Percentiles rank a stretch among this genome's conserved stretches.
These are phyloP conservation scores for Physaria fendleri DNA, from an alignment of 345 rosid genomes.

Conservation along the genomic window DNA sequence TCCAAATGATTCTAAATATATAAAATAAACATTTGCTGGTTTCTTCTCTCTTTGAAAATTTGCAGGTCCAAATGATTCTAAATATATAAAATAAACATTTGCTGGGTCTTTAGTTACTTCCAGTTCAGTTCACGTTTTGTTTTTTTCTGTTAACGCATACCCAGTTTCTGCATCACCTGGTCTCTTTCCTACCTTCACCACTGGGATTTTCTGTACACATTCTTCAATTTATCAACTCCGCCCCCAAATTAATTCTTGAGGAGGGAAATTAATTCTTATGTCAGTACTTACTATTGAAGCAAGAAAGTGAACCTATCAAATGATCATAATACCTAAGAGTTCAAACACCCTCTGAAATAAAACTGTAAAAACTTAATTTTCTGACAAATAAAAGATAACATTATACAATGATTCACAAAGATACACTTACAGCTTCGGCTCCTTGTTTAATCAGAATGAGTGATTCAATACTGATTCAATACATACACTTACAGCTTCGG, in stretches of 20 bases:
- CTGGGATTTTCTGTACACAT: slow-evolving; percentile 63
- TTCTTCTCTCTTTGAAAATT: not conserved
- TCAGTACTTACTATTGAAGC: not conserved
- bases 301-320: not conserved
- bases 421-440: too few species aligned
- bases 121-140: slow-evolving; percentile 80
- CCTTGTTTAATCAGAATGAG: too few species aligned
- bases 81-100: not conserved
- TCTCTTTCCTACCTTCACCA: slow-evolving; percentile 61
- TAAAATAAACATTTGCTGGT: too few species aligned
- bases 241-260: slow-evolving; percentile 54
- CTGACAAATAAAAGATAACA: too few species aligned
- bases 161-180: slow-evolving; percentile 89
- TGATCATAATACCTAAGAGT: not conserved
- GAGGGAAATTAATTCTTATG: not conserved
- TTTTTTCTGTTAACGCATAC: slow-evolving; percentile 78
- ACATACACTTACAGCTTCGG: too few species aligned
- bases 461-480: too few species aligned
- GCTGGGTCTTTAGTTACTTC: slow-evolving; percentile 54
- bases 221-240: slow-evolving; percentile 25
- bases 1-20: not conserved
- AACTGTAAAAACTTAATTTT: too few species aligned
- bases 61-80: not conserved
- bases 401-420: too few species aligned
- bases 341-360: too few species aligned